Base-by-base conservation (phyloP, 495 filamentous ascomycete genomes). In the Trichocladium uniseriatum region DNA sequence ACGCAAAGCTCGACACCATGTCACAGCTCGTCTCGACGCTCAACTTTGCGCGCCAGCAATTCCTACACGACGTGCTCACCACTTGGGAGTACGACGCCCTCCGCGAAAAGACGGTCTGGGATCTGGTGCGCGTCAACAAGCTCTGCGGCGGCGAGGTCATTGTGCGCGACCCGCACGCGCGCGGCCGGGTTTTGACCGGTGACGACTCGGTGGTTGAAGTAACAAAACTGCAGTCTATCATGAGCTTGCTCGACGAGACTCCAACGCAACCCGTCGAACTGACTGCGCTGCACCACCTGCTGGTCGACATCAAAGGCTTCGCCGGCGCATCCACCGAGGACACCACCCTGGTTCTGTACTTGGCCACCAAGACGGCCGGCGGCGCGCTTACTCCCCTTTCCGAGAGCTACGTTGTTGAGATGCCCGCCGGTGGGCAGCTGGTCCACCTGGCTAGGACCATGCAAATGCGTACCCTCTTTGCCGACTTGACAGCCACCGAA, bases 201-300 rank as follows among this genome's bases (percentile, higher is more conserved):
- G 87, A 95, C 35, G 92, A 99, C 64, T 95, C 91, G 0, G 87
- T 88, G 32, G 82, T 97, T 29, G 89, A 95, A 50, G 78, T 97
- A 53, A 89, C 89, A 18, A 87, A 80, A 57, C 73, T 96, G 40
- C 92, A 99, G 69, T 90, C 90, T 5, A 81, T 86, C 53, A 99
- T 99, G 92, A 94, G 88, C 61, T 77, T 97, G 60, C 76, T 99
- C 13, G 86, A 94, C 45, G 83, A 82, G 54, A 78, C 81, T 20
- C 89, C 89, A 5, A 74, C 73, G 5, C 68, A 71, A 6, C 67
- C 75, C 16, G 71, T 79, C 9, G 92, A 97, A 58, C 71, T 76
- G 19, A 76, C 85, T 4, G 78, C 83, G 14, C 67, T 94, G 32
- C 83, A 95, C 63, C 91, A 99, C 63, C 63, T 99, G 5, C 71